Percentiles rank a stretch among this genome's conserved stretches.
These are phyloP conservation scores for Globisporangium okanoganense DNA, from an alignment of 352 stramenopile genomes.

Conservation along the genomic window DNA sequence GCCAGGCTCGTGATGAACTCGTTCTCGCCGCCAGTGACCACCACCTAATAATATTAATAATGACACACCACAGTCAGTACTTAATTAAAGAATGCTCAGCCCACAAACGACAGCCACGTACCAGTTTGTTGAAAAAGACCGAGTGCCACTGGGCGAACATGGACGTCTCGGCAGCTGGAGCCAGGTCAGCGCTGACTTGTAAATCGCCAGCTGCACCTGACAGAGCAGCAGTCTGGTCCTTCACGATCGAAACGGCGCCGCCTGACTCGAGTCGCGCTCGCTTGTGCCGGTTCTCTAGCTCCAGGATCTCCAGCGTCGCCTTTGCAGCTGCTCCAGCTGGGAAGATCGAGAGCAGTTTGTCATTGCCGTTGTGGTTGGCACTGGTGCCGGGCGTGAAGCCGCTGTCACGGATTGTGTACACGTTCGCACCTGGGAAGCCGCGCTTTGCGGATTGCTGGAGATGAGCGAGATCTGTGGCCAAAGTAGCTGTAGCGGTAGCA, in stretches of 20 bases:
- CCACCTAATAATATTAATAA: constrained; percentile 30
- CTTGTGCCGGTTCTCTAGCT: constrained; percentile 18
- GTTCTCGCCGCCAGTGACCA: constrained; percentile 58
- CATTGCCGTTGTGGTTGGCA: neutral
- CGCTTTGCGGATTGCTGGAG: constrained; percentile 6
- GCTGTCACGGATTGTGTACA: constrained; percentile 8
- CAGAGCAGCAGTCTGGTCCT: neutral
- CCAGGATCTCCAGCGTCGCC: constrained; percentile 5
- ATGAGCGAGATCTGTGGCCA: neutral
- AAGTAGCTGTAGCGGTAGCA: no score
- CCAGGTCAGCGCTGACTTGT: neutral
- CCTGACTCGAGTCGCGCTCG: neutral
- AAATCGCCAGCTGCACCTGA: neutral
- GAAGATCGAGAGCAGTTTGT: constrained; percentile 3
- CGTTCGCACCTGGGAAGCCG: constrained; percentile 8
- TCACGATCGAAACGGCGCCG: neutral
- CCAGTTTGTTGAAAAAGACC: constrained; percentile 53
- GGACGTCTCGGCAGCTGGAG: constrained; percentile 8
- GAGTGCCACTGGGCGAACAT: constrained; percentile 25
- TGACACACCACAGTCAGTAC: neutral
- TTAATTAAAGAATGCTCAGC: neutral
- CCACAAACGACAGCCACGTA: constrained; percentile 15
- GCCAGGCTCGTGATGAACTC: constrained; percentile 39
- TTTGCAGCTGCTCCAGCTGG: neutral
- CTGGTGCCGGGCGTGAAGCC: neutral